A percentile compares a stretch with the other conserved stretches of the same genome.
These are phyloP conservation scores for Apophysomyces ossiformis DNA, from an alignment of 371 early-diverging fungal genomes.

Conservation along the genomic window DNA sequence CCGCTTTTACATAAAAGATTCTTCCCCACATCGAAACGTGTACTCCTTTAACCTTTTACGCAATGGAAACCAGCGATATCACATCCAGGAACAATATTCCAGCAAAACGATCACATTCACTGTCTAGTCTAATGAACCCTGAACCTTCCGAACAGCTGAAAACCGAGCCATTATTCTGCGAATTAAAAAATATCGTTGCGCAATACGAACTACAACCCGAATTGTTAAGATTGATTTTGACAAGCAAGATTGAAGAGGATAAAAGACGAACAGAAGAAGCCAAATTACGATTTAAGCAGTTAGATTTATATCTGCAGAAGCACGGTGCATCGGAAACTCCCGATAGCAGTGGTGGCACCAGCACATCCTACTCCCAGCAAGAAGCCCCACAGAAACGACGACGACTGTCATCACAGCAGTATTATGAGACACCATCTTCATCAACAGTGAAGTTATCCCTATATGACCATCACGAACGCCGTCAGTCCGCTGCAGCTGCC, in stretches of 20 bases:
- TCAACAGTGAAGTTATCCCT: neutral
- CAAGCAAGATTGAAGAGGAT: constrained; percentile 65
- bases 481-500: constrained; percentile 1
- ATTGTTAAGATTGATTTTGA: constrained; percentile 54
- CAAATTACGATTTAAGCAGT: constrained; percentile 53
- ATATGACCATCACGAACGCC: neutral
- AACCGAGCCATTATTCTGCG: constrained; percentile 1
- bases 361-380: constrained; percentile 1
- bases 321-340: constrained; percentile 8
- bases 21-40: constrained; percentile 3
- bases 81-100: neutral
- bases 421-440: neutral
- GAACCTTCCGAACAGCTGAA: neutral
- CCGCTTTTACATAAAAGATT: constrained; percentile 1
- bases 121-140: constrained; percentile 1
- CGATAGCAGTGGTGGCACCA: constrained; percentile 9
- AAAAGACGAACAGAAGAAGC: constrained; percentile 67
- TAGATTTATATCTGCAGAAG: constrained; percentile 36
- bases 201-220: constrained; percentile 59
- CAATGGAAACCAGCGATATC: neutral
- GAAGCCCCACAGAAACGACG: constrained; percentile 2
- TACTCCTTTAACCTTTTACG: neutral
- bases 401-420: neutral
- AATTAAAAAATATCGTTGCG: constrained; percentile 40
- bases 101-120: constrained; percentile 1